A percentile compares a stretch with the other conserved stretches of the same genome.
Evolutionary conservation across 768 basidiomycete species (phyloP).

Genomic region (Leucocoprinus leucothites): DNA sequence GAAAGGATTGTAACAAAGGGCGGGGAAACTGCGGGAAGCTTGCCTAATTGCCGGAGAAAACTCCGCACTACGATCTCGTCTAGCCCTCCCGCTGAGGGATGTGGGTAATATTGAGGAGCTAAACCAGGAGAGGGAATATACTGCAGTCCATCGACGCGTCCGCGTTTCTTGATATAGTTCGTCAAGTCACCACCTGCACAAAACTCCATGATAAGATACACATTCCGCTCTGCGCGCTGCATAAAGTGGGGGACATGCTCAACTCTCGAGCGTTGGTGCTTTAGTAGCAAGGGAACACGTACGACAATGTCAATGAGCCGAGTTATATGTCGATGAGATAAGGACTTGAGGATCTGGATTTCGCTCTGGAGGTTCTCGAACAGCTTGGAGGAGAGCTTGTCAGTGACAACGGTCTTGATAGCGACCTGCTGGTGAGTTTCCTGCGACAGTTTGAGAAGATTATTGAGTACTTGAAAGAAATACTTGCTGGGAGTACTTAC

Average conservation of each 20-base stretch:
- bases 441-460: conserved; percentile 32
- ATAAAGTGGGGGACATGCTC: conserved; percentile 3
- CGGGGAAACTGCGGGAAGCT: conserved; percentile 19
- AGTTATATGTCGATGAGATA: conserved; percentile 92
- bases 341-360: conserved; percentile 92
- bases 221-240: conserved; percentile 71
- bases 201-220: conserved; percentile 97
- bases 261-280: conserved; percentile 17
- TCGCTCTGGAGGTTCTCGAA: conserved; percentile 98
- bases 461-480: background rate
- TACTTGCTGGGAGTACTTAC: conserved; percentile 39
- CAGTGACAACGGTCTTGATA: conserved; percentile 90
- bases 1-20: background rate
- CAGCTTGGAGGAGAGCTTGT: conserved; percentile 85
- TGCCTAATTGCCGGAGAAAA: conserved; percentile 88
- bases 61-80: conserved; percentile 89
- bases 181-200: conserved; percentile 96
- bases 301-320: conserved; percentile 92
- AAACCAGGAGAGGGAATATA: conserved; percentile 69
- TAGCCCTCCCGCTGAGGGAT: conserved; percentile 87
- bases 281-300: conserved; percentile 17
- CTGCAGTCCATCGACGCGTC: conserved; percentile 85
- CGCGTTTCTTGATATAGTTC: conserved; percentile 97
- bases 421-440: conserved; percentile 80
- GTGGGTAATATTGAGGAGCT: conserved; percentile 81